Percentiles rank a stretch among this genome's conserved stretches.
Conservation (phyloP, 2,329 filamentous ascomycete species). For the Pestalotiopsis sp. region DNA sequence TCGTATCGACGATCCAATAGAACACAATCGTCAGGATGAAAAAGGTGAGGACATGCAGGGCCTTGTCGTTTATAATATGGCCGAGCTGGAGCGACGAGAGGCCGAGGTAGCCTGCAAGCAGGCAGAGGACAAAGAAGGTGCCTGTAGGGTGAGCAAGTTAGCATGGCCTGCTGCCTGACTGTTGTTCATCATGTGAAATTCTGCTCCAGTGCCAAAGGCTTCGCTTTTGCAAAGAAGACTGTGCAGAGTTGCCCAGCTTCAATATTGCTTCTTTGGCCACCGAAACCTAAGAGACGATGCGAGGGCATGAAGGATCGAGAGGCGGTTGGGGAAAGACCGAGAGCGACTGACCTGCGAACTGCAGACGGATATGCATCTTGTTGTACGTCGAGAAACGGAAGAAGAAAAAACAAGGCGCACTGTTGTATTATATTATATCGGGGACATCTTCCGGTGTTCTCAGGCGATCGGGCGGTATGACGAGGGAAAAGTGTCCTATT, state of each 20-base stretch:
- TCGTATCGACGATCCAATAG: conserved; percentile 97
- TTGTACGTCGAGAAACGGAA: background rate
- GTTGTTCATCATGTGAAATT: background rate
- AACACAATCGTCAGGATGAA: conserved; percentile 85
- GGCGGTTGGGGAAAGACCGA: conserved; percentile 3
- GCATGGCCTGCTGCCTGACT: background rate
- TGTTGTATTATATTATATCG: background rate
- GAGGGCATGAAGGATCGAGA: conserved; percentile 1
- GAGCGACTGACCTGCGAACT: conserved; percentile 75
- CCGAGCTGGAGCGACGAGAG: conserved; percentile 66
- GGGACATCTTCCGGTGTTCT: background rate
- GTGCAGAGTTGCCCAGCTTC: background rate
- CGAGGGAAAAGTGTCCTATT: conserved; percentile 5
- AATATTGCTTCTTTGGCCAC: background rate
- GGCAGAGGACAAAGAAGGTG: conserved; percentile 69
- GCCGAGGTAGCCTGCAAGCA: conserved; percentile 78
- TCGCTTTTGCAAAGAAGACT: background rate
- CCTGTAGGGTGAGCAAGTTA: conserved; percentile 44
- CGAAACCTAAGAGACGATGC: background rate
- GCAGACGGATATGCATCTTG: conserved; percentile 81
- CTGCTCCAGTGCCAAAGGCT: background rate
- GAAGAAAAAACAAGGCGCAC: background rate
- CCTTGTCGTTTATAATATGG: conserved; percentile 79
- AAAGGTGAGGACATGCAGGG: conserved; percentile 85
- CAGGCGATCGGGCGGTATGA: background rate